These are phyloP conservation scores for Fusarium robinianum DNA, from an alignment of 2,329 filamentous ascomycete genomes.

Conservation along the genomic window DNA sequence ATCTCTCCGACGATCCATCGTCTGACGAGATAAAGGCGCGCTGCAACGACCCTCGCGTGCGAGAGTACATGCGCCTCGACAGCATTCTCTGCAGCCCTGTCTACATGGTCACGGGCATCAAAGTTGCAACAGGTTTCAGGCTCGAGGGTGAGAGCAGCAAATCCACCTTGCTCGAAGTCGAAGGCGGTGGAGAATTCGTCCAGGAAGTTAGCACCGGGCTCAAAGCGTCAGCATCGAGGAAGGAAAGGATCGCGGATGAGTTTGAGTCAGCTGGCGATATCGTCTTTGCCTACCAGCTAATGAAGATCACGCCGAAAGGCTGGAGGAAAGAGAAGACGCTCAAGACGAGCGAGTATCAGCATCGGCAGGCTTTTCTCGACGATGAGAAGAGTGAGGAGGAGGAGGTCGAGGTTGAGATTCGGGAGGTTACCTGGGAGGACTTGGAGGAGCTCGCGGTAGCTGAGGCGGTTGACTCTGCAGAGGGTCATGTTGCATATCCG, in stretches of 20 bases:
- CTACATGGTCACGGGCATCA: neutral
- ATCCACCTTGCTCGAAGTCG: neutral
- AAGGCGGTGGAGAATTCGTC: neutral
- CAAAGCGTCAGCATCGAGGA: neutral
- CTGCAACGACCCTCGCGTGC: neutral
- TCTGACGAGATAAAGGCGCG: neutral
- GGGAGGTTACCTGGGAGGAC: too few species aligned
- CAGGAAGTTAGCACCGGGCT: neutral
- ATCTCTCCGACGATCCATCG: neutral
- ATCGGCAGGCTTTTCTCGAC: neutral
- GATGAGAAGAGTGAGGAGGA: neutral
- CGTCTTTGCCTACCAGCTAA: conserved; percentile 2
- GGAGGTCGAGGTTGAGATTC: neutral
- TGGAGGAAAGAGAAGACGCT: conserved; percentile 1
- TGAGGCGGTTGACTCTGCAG: too few species aligned
- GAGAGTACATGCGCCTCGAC: neutral
- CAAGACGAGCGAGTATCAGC: neutral
- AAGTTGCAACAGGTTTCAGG: neutral
- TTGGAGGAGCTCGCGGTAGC: neutral
- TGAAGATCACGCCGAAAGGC: conserved; percentile 1
- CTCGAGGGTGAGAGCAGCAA: neutral
- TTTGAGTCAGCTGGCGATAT: neutral
- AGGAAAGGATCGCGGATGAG: neutral
- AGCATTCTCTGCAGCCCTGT: neutral
- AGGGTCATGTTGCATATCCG: too few species aligned